phyloP scores from a whole-genome alignment of 257 asterid genomes.

The Nicotiana tabacum region DNA sequence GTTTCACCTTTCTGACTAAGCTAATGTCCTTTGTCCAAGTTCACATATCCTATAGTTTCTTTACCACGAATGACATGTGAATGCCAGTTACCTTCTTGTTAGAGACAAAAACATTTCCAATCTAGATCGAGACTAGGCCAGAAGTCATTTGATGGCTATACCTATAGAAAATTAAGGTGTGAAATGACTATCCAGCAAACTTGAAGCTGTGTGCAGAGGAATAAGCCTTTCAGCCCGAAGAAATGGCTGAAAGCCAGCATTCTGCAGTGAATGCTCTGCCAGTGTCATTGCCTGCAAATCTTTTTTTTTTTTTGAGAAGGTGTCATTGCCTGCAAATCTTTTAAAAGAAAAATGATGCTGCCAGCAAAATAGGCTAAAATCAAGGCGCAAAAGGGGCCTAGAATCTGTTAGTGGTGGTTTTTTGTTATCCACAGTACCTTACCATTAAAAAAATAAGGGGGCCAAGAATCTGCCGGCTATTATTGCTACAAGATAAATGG shows the following conservation, averaged over 20 bases:
- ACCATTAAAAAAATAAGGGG: neutral
- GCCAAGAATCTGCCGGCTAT: neutral
- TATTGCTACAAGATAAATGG: neutral
- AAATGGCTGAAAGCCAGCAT: slow-evolving; percentile 3
- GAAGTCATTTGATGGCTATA: neutral
- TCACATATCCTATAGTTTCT: neutral
- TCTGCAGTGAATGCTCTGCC: neutral
- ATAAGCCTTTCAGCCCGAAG: neutral
- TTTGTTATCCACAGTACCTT: no score
- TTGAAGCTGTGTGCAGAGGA: neutral
- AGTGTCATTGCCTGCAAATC: neutral
- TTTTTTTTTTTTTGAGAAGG: neutral
- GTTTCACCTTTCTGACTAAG: neutral
- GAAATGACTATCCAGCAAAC: neutral
- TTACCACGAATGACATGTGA: neutral
- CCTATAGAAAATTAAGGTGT: neutral
- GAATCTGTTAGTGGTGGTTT: neutral
- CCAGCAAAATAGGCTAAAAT: neutral
- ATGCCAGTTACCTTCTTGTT: neutral
- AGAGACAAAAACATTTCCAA: neutral
- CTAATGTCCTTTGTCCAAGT: neutral
- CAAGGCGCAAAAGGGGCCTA: neutral
- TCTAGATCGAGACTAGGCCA: neutral
- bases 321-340: neutral
- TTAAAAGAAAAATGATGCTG: slow-evolving; percentile 2